These are phyloP conservation scores for Termitomyces sp. DNA, from an alignment of 768 basidiomycete genomes.

Conservation along the genomic window DNA sequence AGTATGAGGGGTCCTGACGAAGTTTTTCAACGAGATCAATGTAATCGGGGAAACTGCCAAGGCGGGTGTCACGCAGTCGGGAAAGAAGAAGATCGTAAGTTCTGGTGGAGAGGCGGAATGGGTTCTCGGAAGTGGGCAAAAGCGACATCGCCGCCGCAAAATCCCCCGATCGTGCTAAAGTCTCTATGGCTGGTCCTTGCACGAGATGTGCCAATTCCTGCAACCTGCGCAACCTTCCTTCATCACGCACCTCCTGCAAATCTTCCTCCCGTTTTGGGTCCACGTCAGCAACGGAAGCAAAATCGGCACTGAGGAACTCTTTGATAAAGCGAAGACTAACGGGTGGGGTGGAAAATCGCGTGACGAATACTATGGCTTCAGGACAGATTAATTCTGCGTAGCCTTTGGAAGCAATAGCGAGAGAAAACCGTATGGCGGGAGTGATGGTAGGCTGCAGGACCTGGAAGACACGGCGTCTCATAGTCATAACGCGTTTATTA, in stretches of 20 bases:
- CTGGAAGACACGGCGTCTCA: slow-evolving; percentile 26
- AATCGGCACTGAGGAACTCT: slow-evolving; percentile 28
- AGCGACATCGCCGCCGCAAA: slow-evolving; percentile 43
- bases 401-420: slow-evolving; percentile 40
- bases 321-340: slow-evolving; percentile 39
- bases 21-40: slow-evolving; percentile 21
- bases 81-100: slow-evolving; percentile 37
- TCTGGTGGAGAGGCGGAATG: slow-evolving; percentile 31
- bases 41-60: slow-evolving; percentile 6
- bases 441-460: slow-evolving; percentile 23
- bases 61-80: slow-evolving; percentile 19
- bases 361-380: slow-evolving; percentile 35
- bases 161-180: slow-evolving; percentile 37
- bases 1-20: slow-evolving; percentile 11
- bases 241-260: background rate
- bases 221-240: background rate
- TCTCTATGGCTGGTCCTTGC: slow-evolving; percentile 39
- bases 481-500: slow-evolving; percentile 16
- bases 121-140: slow-evolving; percentile 33
- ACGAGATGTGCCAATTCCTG: slow-evolving; percentile 22
- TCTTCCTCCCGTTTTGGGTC: background rate
- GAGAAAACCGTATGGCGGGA: slow-evolving; percentile 29
- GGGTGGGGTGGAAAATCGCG: slow-evolving; percentile 39
- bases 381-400: slow-evolving; percentile 24
- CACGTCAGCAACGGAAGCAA: slow-evolving; percentile 19